Base-by-base conservation (phyloP, 768 basidiomycete species). In the Guyanaporus albipodus region DNA sequence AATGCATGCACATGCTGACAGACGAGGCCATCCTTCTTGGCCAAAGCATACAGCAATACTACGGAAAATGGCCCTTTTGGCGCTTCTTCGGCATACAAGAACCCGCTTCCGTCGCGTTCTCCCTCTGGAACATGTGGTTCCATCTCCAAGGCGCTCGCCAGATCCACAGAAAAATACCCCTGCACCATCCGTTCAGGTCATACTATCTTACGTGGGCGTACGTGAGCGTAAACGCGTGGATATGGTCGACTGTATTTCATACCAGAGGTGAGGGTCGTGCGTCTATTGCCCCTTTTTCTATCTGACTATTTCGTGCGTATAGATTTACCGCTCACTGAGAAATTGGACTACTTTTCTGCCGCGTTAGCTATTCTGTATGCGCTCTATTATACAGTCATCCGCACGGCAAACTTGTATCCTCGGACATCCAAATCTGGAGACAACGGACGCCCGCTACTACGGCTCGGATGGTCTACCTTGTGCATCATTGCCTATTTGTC, bases 51-150 rank as follows among this genome's bases (percentile, higher is more conserved):
- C 78, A 87, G 35, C 93, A 96, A 56, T 94, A 88, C 65, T 80
- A 91, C 58, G 96, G 95, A 14, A 98, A 98, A 71, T 98, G 95
- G 95, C 91, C 94, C 0, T 98, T 99, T 64, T 87, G 83, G 79
- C 77, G 94, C 24, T 70, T 87, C 18, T 69, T 73, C n/a, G 91
- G 93, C 24, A 85, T 91, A 66, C 95, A 98, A 61, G 95, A 99
- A 67, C 94, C 95, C 6, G 86, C 93, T 8, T 89, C 90, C 3
- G 93, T 96, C 48, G 67, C 79, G 28, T 96, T 97, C 70, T 93
- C 90, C 12, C 58, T 96, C n/a, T 69, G 83, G 48, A 98, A 99
- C 64, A 71, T 95, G 33, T 80, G 74, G 71, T 78, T 75, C 33
- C 93, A 99, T 66, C 67, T 73, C 2, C 68, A 70, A 42, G 93